phyloP scores from a whole-genome alignment of 768 basidiomycete genomes.

The Suillus hirtellus region DNA sequence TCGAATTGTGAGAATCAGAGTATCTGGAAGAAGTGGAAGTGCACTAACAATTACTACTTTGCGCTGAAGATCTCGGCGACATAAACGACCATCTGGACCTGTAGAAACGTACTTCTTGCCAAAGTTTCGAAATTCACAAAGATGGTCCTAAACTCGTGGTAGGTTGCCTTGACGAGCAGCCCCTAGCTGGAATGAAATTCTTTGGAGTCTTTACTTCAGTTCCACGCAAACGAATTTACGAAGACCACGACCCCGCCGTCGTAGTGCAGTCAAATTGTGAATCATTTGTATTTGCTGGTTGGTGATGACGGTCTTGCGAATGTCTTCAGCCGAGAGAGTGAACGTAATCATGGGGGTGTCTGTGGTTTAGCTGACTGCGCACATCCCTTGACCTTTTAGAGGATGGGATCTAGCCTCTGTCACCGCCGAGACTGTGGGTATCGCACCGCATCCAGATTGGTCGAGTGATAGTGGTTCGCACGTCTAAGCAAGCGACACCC shows the following conservation, averaged over 20 bases:
- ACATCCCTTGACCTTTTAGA: no score
- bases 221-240: conserved; percentile 31
- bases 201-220: conserved; percentile 19
- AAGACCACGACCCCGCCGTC: conserved; percentile 28
- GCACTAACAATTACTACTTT: background rate
- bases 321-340: conserved; percentile 9
- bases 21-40: background rate
- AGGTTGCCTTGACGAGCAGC: conserved; percentile 8
- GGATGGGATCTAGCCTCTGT: background rate
- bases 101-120: conserved; percentile 3
- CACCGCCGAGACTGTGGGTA: background rate
- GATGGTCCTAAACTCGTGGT: background rate
- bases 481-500: background rate
- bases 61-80: background rate
- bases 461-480: background rate
- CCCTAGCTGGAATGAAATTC: conserved; percentile 25
- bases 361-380: background rate
- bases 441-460: background rate
- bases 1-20: background rate
- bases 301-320: conserved; percentile 11
- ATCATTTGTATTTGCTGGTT: background rate
- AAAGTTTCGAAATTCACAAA: background rate
- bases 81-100: conserved; percentile 7
- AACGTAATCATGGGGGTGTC: background rate
- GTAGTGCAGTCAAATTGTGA: conserved; percentile 20